Percentiles rank a stretch among this genome's conserved stretches.
These are phyloP conservation scores for Eutrema yunnanense DNA, from an alignment of 345 rosid genomes.

Conservation along the genomic window DNA sequence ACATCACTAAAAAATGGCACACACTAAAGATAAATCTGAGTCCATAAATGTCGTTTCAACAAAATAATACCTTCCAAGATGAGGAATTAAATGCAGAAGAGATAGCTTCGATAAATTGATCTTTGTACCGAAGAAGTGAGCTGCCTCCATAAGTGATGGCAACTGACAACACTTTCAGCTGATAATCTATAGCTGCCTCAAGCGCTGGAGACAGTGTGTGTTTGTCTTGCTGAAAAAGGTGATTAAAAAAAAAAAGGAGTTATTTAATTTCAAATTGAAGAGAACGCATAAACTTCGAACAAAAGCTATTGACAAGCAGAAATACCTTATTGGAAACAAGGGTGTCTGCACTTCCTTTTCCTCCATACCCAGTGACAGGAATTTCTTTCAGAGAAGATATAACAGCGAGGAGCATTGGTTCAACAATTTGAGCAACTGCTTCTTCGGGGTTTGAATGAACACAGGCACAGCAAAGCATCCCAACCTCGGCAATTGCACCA, in stretches of 20 bases:
- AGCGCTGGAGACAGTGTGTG: conserved; percentile 89
- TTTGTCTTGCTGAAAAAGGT: conserved; percentile 44
- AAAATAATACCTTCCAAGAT: conserved; percentile 81
- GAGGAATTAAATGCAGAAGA: conserved; percentile 82
- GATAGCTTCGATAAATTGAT: conserved; percentile 70
- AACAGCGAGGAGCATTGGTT: conserved; percentile 72
- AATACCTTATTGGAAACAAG: conserved; percentile 64
- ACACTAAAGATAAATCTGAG: not conserved
- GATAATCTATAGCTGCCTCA: conserved; percentile 91
- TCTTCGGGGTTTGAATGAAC: conserved; percentile 93
- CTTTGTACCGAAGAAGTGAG: conserved; percentile 69
- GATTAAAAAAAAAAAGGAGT: conserved; percentile 7
- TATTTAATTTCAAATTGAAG: conserved; percentile 12
- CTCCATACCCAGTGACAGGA: conserved; percentile 88
- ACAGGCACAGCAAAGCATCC: conserved; percentile 97
- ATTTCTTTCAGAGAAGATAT: conserved; percentile 84
- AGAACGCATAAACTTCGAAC: conserved; percentile 11
- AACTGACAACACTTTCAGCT: conserved; percentile 79
- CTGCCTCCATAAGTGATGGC: conserved; percentile 88
- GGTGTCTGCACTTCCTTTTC: conserved; percentile 48
- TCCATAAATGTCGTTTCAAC: conserved; percentile 3
- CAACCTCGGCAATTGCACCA: conserved; percentile 98
- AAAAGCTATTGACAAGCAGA: conserved; percentile 16
- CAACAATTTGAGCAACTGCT: conserved; percentile 78
- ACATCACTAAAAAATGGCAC: conserved; percentile 5